Evolutionary conservation across 352 stramenopile genomes (phyloP).

Genomic region (Pythium dissotocum): DNA sequence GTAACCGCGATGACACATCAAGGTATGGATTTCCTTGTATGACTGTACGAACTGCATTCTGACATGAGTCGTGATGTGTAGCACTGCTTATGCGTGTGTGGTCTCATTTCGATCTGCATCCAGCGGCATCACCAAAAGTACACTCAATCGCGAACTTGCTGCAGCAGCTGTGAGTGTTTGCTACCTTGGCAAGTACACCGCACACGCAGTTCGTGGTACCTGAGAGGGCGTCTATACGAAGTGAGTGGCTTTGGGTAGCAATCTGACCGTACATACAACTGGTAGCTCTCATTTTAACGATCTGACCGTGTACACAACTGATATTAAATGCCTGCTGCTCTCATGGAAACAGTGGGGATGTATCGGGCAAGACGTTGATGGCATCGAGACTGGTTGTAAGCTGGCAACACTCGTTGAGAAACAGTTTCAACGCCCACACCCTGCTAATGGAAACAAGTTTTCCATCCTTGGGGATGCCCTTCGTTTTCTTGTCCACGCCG

Average conservation of each 20-base stretch:
- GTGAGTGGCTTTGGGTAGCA: too few species aligned
- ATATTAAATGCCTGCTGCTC: too few species aligned
- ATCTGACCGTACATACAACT: too few species aligned
- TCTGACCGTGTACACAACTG: too few species aligned
- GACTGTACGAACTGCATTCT: too few species aligned
- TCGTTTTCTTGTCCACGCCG: constrained; percentile 1
- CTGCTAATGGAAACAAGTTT: background rate
- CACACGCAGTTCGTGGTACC: background rate
- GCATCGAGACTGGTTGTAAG: constrained; percentile 2
- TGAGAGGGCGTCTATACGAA: too few species aligned
- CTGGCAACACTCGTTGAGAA: constrained; percentile 2
- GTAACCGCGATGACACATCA: background rate
- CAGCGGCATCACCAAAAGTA: background rate
- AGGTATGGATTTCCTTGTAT: too few species aligned
- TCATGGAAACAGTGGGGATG: too few species aligned
- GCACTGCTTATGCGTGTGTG: background rate
- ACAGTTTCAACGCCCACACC: constrained; percentile 11
- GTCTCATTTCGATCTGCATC: background rate
- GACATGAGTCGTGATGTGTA: background rate
- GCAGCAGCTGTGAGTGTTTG: background rate
- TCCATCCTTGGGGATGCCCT: background rate
- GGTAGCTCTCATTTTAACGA: too few species aligned
- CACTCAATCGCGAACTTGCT: background rate
- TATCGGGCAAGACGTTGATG: constrained; percentile 5
- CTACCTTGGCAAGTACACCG: background rate